These are phyloP conservation scores for Dictyostelium firmibasis DNA, from an alignment of 78 protist genomes.

Conservation along the genomic window DNA sequence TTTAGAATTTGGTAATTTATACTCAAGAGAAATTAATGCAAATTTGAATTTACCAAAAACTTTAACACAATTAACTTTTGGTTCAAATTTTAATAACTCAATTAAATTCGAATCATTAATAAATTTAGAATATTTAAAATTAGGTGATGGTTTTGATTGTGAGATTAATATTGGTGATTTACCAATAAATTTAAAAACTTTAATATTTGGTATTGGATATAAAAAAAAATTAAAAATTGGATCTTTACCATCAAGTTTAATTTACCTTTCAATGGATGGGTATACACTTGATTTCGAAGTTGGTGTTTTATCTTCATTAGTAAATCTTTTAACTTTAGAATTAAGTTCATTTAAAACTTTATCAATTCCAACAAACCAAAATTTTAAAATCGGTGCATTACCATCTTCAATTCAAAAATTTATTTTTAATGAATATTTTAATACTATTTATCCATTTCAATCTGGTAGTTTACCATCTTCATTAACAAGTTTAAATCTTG, in stretches of 20 bases:
- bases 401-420: background rate
- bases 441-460: background rate
- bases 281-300: background rate
- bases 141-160: too few relatives aligned
- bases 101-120: background rate
- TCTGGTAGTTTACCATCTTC: background rate
- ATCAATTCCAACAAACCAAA: too few relatives aligned
- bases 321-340: too few relatives aligned
- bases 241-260: background rate
- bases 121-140: too few relatives aligned
- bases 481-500: too few relatives aligned
- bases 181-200: too few relatives aligned
- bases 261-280: background rate
- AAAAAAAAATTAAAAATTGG: background rate
- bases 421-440: too few relatives aligned
- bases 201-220: too few relatives aligned
- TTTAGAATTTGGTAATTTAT: too few relatives aligned
- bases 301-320: background rate
- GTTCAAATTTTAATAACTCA: background rate
- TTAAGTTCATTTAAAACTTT: too few relatives aligned
- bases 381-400: background rate
- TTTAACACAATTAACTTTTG: background rate
- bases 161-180: too few relatives aligned
- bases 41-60: background rate
- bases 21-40: background rate